Base-by-base conservation (phyloP, 352 stramenopile species). In the Pythium periplocum region DNA sequence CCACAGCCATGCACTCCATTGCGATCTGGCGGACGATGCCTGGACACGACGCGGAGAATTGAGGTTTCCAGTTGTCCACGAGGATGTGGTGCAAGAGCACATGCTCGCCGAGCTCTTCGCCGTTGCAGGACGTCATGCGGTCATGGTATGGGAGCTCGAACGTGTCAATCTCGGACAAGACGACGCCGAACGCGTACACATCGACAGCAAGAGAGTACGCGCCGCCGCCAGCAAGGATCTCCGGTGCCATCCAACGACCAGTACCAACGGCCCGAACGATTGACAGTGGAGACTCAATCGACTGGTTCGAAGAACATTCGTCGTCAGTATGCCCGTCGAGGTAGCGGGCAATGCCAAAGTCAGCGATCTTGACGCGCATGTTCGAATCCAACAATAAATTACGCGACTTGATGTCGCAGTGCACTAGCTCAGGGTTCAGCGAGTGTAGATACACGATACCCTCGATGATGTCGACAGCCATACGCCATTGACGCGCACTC, bases 41-140 rank as follows among this genome's bases (percentile, higher is more conserved):
- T 0, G 75, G 78, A 44, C 78, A 89, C 9, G 57, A 68, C 26
- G 62, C 61, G 11, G 64, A 69, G 34, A 86, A 85, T 4, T 55
- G 59, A 42, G 75, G 75, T 36, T 67, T 79, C 69, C 75, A 82
- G 6, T 61, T 64, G 7, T 84, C 66, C 5, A 59, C 33, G 34
- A 84, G 57, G 36, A 86, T 79, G 52, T 77, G 72, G 45, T 75
- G 75, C 17, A 86, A 61, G 39, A 86, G 33, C 32, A 68, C 57
- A 17, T 64, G 66, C 46, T 86, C 75, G 36, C 56, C 73, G 9
- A 72, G 55, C 11, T 55, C 56, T 34, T 68, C 55, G 43, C 60
- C 62, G n/a, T 57, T 46, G 31, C 30, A 47, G 33, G 56, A 2
- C 34, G 61, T 69, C 49, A 69, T 48, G 17, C 43, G 43, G 9